These are phyloP conservation scores for Vaccinium darrowii DNA, from an alignment of 148 eudicot species.

Conservation along the genomic window DNA sequence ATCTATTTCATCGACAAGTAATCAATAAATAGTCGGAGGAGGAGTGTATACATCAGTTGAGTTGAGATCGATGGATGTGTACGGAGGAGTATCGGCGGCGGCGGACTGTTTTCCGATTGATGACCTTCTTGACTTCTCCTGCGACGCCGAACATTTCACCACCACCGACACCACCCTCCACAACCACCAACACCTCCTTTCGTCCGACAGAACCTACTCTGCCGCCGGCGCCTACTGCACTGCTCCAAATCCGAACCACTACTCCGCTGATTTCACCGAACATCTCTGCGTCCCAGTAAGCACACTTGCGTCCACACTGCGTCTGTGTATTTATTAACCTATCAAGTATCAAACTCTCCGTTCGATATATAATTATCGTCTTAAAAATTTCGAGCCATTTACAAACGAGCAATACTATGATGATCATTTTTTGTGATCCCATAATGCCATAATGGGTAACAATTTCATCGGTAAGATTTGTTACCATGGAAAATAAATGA, in stretches of 20 bases:
- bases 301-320: background rate
- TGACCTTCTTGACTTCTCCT: slow-evolving; percentile 28
- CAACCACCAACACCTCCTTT: slow-evolving; percentile 19
- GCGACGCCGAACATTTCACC: slow-evolving; percentile 10
- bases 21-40: too few relatives aligned
- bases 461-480: too few relatives aligned
- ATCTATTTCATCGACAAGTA: too few relatives aligned
- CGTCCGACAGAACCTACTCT: background rate
- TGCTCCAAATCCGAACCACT: background rate
- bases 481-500: too few relatives aligned
- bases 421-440: too few relatives aligned
- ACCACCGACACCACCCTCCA: slow-evolving; percentile 8
- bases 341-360: too few relatives aligned
- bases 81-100: slow-evolving; percentile 22
- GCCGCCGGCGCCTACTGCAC: background rate
- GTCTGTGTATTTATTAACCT: background rate
- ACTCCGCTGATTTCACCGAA: slow-evolving; percentile 28
- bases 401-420: too few relatives aligned
- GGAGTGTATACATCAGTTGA: too few relatives aligned
- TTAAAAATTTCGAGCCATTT: too few relatives aligned
- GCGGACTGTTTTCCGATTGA: slow-evolving; percentile 25
- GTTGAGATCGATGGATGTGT: slow-evolving; percentile 16
- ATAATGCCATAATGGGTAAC: too few relatives aligned
- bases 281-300: slow-evolving; percentile 35
- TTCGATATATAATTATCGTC: too few relatives aligned